Evolutionary conservation across 208 protist genomes (phyloP), one percentile per base, ranked within the genome.

Genomic region (Leptomonas pyrrhocoris): DNA sequence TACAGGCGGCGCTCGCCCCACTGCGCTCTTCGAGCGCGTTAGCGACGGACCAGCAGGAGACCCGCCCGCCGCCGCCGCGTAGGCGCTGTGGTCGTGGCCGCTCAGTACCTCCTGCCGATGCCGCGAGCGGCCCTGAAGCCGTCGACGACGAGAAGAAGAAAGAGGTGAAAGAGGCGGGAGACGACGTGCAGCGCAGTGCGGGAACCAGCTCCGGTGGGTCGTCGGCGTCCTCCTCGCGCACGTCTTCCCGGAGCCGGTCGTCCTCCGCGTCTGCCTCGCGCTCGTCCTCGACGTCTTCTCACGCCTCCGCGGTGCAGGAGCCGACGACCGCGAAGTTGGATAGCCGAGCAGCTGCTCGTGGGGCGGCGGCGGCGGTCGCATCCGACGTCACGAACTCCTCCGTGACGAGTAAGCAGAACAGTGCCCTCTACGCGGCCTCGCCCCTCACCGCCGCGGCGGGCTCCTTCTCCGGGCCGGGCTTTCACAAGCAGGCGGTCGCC

Each of bases 311-410:
- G 0, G 5, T 38, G 54, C 40, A 43, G 38, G 42, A 27, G 25
- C 18, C 28, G 31, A n/a, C 18, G 7, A 68, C 49, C 36, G n/a
- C 25, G 2, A 68, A 59, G 50, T 59, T 36, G 8, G 23, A 15
- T 16, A 8, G 23, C 23, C 5, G 21, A 27, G 13, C 42, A 2
- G 59, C 45, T 55, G 59, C 46, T 23, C 2, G 19, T 30, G 59
- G 0, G 7, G 55, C 34, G 13, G 27, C 28, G 19, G 19, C 2
- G 21, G 49, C 9, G 21, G 60, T 23, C 40, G 51, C 36, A 16
- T 74, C 60, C 19, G 58, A 74, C 15, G 19, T 55, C 36, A 62
- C 71, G 16, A 71, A 71, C 56, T 67, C 63, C 21, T 66, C 56
- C 45, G 49, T 60, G 36, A 66, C 57, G 16, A 77, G 71, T 43